These are phyloP conservation scores for Dovyalis caffra DNA, from an alignment of 345 rosid species.

Conservation along the genomic window DNA sequence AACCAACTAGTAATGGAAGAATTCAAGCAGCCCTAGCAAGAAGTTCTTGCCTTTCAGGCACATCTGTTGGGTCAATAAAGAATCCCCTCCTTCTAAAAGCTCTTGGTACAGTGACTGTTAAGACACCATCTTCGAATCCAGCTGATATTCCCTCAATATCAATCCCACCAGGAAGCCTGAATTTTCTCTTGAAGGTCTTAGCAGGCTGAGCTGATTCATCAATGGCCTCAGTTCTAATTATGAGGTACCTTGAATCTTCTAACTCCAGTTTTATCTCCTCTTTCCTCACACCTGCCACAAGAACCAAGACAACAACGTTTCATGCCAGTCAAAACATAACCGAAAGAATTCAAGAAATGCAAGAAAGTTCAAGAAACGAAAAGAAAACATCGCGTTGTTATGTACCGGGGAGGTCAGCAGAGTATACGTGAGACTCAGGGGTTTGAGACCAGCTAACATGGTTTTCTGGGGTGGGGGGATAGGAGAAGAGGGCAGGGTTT, in stretches of 20 bases:
- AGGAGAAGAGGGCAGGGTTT: constrained; percentile 29
- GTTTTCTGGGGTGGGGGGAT: constrained; percentile 41
- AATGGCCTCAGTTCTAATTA: constrained; percentile 54
- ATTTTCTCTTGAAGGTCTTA: constrained; percentile 56
- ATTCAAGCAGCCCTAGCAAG: constrained; percentile 83
- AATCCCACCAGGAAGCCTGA: constrained; percentile 60
- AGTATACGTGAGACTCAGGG: constrained; percentile 64
- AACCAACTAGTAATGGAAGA: not conserved
- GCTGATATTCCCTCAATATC: constrained; percentile 61
- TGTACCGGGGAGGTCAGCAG: constrained; percentile 71
- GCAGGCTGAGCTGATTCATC: constrained; percentile 39
- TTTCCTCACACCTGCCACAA: constrained; percentile 62
- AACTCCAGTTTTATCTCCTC: constrained; percentile 75
- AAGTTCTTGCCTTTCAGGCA: constrained; percentile 48
- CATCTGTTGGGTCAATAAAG: constrained; percentile 49
- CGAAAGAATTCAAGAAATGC: not conserved
- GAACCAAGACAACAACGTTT: not conserved
- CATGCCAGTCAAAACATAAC: not conserved
- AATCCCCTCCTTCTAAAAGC: constrained; percentile 34
- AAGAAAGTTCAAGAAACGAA: not conserved
- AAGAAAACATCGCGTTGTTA: not conserved
- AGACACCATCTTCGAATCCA: constrained; percentile 61
- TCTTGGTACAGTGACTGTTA: constrained; percentile 66
- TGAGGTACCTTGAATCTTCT: constrained; percentile 63
- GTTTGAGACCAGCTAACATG: constrained; percentile 66